Percentiles rank a stretch among this genome's conserved stretches.
phyloP scores from a whole-genome alignment of 2,329 filamentous ascomycete species.

The Arthrobotrys musiformis region DNA sequence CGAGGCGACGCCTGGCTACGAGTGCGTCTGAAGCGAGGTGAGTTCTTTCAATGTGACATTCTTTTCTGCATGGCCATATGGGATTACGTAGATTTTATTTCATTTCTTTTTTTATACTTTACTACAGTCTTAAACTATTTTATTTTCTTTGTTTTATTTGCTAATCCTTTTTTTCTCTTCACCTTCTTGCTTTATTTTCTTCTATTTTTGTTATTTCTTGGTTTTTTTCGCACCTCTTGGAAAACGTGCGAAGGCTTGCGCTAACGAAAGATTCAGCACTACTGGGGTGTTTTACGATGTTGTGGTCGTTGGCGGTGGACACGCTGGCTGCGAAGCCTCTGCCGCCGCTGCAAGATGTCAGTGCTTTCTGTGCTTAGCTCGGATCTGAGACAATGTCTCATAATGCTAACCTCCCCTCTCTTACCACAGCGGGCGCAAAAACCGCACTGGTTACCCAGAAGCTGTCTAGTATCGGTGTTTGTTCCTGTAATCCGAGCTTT shows the following conservation, averaged over 20 bases:
- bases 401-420: slow-evolving; percentile 9
- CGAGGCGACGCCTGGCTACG: slow-evolving; percentile 37
- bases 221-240: background rate
- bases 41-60: background rate
- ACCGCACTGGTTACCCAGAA: slow-evolving; percentile 92
- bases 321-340: slow-evolving; percentile 93
- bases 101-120: background rate
- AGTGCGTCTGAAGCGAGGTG: slow-evolving; percentile 43
- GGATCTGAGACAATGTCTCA: background rate
- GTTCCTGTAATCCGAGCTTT: slow-evolving; percentile 96
- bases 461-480: slow-evolving; percentile 87
- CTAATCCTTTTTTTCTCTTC: background rate
- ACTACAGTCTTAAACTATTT: background rate
- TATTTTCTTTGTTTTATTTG: background rate
- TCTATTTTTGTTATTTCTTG: background rate
- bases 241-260: background rate
- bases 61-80: no score
- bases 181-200: background rate
- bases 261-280: slow-evolving; percentile 12
- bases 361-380: slow-evolving; percentile 27
- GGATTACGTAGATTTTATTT: no score
- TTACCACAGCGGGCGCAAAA: slow-evolving; percentile 74
- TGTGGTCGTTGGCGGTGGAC: slow-evolving; percentile 92
- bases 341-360: slow-evolving; percentile 80
- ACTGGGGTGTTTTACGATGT: slow-evolving; percentile 75